These are phyloP conservation scores for Roridomyces roridus DNA, from an alignment of 768 basidiomycete genomes.

Conservation along the genomic window DNA sequence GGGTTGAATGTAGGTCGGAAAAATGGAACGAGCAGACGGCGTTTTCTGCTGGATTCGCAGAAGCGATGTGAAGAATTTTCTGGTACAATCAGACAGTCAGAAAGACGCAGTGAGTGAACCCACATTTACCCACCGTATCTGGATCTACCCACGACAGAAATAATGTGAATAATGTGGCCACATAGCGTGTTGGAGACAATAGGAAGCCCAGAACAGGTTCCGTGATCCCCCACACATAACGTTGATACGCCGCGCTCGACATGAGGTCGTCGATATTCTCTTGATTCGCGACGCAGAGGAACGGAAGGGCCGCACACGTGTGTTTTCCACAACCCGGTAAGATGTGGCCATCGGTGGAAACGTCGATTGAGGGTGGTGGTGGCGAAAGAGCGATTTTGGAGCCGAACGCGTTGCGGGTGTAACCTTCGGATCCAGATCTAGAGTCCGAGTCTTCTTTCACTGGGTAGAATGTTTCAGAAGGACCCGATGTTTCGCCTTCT, in stretches of 20 bases:
- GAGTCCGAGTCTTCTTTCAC: too few relatives aligned
- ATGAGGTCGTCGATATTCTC: slow-evolving; percentile 14
- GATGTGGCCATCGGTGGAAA: neutral
- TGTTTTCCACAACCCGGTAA: slow-evolving; percentile 4
- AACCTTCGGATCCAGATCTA: too few relatives aligned
- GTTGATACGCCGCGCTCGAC: neutral
- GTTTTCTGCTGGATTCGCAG: neutral
- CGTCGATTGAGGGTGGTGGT: neutral
- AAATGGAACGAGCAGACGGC: neutral
- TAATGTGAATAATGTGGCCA: neutral
- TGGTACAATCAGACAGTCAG: neutral
- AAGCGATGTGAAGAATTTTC: slow-evolving; percentile 1
- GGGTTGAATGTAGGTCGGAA: neutral
- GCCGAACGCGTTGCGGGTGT: too few relatives aligned
- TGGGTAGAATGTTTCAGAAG: too few relatives aligned
- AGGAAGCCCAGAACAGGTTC: neutral
- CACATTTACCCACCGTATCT: slow-evolving; percentile 4
- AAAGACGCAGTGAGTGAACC: neutral
- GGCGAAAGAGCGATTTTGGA: neutral
- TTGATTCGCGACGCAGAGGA: neutral
- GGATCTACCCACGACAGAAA: neutral
- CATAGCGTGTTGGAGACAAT: neutral
- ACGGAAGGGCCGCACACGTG: neutral
- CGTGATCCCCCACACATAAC: neutral
- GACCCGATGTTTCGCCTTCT: neutral